Conservation (phyloP, 495 filamentous ascomycete species). For the Xylaria longipes region DNA sequence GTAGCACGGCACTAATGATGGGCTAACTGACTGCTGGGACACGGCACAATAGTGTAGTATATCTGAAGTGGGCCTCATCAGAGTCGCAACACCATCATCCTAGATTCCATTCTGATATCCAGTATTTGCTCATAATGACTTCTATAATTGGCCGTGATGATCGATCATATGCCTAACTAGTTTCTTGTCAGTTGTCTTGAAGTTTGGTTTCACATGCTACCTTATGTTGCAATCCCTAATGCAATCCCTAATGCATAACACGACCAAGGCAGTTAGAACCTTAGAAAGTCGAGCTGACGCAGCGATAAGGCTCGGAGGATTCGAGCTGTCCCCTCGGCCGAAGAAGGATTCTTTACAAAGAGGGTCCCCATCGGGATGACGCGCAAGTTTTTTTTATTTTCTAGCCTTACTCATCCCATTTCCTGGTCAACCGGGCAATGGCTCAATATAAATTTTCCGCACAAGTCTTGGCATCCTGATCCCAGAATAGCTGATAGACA, state of each 20-base stretch:
- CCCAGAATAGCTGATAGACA: neutral
- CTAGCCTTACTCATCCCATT: neutral
- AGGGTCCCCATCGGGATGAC: slow-evolving; percentile 7
- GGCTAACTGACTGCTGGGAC: neutral
- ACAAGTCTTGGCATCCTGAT: neutral
- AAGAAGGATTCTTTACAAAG: slow-evolving; percentile 6
- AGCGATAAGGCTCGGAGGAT: neutral
- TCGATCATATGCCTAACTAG: neutral
- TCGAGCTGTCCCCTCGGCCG: neutral
- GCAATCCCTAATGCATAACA: neutral
- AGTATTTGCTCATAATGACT: neutral
- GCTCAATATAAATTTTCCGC: neutral
- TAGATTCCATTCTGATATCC: too few species aligned
- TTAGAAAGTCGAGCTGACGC: neutral
- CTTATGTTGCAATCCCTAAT: too few species aligned
- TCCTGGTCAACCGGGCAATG: neutral
- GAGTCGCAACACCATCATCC: neutral
- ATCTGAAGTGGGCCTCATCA: neutral
- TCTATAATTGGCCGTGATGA: neutral
- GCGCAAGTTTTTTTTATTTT: neutral
- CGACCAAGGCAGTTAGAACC: neutral
- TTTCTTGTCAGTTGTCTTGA: too few species aligned
- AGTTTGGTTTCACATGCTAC: neutral
- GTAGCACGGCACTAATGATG: neutral
- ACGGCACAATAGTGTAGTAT: too few species aligned